Percentiles rank a stretch among this genome's conserved stretches.
Conservation (phyloP, 805 yeast genomes). For the Jamesozyma piceae region DNA sequence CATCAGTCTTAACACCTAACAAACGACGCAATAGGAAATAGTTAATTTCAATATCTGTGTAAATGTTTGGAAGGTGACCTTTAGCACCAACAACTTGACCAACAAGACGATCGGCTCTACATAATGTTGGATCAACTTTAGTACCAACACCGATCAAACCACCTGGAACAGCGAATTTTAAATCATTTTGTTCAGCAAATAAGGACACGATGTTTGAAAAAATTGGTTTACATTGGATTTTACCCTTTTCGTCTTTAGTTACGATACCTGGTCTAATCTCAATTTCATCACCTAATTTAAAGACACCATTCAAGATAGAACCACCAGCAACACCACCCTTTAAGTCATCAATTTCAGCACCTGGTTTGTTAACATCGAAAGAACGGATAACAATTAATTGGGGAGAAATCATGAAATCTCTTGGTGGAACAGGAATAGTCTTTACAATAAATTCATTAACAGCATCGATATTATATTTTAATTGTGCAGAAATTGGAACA, state of each 20-base stretch:
- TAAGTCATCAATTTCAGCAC: conserved; percentile 91
- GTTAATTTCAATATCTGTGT: conserved; percentile 94
- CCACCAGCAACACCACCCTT: conserved; percentile 99
- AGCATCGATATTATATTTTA: conserved; percentile 96
- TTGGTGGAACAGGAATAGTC: conserved; percentile 85
- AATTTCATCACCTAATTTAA: conserved; percentile 93
- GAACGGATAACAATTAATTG: conserved; percentile 95
- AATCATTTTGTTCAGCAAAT: conserved; percentile 95
- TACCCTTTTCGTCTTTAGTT: conserved; percentile 79
- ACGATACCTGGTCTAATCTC: conserved; percentile 99
- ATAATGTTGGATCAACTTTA: conserved; percentile 94
- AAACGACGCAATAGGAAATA: conserved; percentile 93
- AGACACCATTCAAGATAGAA: conserved; percentile 91
- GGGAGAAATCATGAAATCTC: conserved; percentile 92
- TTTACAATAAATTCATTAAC: conserved; percentile 94
- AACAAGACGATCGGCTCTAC: conserved; percentile 98
- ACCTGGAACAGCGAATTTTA: conserved; percentile 99
- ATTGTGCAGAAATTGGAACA: conserved; percentile 97
- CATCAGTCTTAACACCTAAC: conserved; percentile 96
- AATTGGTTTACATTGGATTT: conserved; percentile 91
- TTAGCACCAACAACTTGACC: conserved; percentile 99
- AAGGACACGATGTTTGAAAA: conserved; percentile 87
- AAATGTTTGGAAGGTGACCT: conserved; percentile 91
- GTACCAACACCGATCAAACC: conserved; percentile 99
- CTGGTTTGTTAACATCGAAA: conserved; percentile 97